Percentiles rank a stretch among this genome's conserved stretches.
Evolutionary conservation across 495 filamentous ascomycete species (phyloP).

Genomic region (Hypoxylon fragiforme): DNA sequence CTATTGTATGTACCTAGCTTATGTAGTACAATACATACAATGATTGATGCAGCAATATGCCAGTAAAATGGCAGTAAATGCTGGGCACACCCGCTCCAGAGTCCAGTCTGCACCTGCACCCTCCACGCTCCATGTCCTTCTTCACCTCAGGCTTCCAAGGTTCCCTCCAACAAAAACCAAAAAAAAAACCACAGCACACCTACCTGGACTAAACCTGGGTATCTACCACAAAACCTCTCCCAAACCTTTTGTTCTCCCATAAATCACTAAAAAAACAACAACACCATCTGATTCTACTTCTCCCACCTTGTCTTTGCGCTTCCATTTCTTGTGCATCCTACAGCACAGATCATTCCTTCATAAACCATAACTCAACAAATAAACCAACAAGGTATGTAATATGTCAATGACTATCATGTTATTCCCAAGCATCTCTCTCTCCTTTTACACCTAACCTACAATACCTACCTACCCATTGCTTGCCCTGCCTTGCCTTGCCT

Average conservation of each 20-base stretch:
- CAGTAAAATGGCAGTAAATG: constrained; percentile 5
- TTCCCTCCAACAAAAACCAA: constrained; percentile 29
- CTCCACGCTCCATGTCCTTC: constrained; percentile 2
- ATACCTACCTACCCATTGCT: too few relatives aligned
- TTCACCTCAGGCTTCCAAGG: constrained; percentile 23
- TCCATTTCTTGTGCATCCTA: constrained; percentile 44
- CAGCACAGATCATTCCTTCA: constrained; percentile 27
- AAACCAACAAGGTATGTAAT: constrained; percentile 26
- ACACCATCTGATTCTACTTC: constrained; percentile 34
- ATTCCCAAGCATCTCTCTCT: not conserved
- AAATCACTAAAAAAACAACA: constrained; percentile 42
- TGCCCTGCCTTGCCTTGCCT: constrained; percentile 1
- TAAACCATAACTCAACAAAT: constrained; percentile 6
- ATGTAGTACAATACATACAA: too few relatives aligned
- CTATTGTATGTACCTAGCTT: too few relatives aligned
- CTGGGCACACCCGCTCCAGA: constrained; percentile 21
- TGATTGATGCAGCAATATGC: too few relatives aligned
- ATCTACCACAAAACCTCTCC: constrained; percentile 53
- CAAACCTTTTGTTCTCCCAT: constrained; percentile 43
- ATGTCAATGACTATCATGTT: too few relatives aligned
- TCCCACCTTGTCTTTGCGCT: constrained; percentile 35
- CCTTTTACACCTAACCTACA: too few relatives aligned
- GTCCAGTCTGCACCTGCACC: constrained; percentile 4
- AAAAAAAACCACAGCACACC: constrained; percentile 42
- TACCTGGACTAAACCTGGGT: too few relatives aligned